A percentile compares a stretch with the other conserved stretches of the same genome.
phyloP scores from a whole-genome alignment of 2,329 filamentous ascomycete species.

The Colletotrichum camelliae region DNA sequence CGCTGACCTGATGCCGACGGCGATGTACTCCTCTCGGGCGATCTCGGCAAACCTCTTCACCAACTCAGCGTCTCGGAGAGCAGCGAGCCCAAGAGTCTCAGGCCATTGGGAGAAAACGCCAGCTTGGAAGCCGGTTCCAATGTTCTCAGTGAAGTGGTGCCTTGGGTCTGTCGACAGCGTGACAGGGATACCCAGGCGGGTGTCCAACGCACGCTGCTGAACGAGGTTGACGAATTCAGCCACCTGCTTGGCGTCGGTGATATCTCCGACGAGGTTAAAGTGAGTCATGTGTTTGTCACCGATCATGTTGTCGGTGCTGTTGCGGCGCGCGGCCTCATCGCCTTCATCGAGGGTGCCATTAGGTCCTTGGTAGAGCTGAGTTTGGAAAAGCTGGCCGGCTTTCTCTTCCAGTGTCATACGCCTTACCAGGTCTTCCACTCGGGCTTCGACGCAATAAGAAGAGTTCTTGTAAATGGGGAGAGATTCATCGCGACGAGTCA shows the following conservation, averaged over 20 bases:
- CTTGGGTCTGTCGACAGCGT: slow-evolving; percentile 54
- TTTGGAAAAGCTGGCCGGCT: slow-evolving; percentile 52
- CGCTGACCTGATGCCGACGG: slow-evolving; percentile 47
- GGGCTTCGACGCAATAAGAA: slow-evolving; percentile 46
- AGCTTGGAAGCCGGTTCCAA: slow-evolving; percentile 47
- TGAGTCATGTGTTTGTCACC: slow-evolving; percentile 43
- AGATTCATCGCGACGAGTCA: neutral
- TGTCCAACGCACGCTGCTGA: slow-evolving; percentile 47
- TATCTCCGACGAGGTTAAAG: slow-evolving; percentile 50
- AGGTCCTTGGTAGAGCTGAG: slow-evolving; percentile 31
- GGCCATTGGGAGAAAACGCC: slow-evolving; percentile 57
- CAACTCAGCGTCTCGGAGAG: slow-evolving; percentile 46
- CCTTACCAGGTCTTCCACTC: slow-evolving; percentile 48
- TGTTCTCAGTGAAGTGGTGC: slow-evolving; percentile 47
- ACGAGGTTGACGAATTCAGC: slow-evolving; percentile 47
- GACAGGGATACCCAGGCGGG: slow-evolving; percentile 52
- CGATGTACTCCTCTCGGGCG: slow-evolving; percentile 50
- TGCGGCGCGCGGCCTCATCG: slow-evolving; percentile 8
- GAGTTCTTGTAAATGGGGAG: slow-evolving; percentile 31
- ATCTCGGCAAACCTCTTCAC: slow-evolving; percentile 53
- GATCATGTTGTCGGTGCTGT: slow-evolving; percentile 36
- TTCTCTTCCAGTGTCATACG: slow-evolving; percentile 55
- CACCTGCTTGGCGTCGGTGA: slow-evolving; percentile 38
- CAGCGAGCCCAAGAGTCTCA: slow-evolving; percentile 54
- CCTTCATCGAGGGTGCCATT: slow-evolving; percentile 24